phyloP scores from a whole-genome alignment of 169 alveolate species.

The Plasmodium sp. region DNA sequence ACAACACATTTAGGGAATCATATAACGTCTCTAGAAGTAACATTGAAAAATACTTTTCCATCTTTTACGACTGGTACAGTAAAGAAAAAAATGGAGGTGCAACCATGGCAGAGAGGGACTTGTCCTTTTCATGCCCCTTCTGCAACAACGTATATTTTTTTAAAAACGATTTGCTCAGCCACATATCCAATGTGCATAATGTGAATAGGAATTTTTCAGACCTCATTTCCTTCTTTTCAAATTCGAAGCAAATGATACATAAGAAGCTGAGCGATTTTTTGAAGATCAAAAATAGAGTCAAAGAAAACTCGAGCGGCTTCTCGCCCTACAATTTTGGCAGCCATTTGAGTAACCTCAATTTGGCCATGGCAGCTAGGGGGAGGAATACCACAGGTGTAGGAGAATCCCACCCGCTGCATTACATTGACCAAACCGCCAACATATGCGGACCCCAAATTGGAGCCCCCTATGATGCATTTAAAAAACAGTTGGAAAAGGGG shows the following conservation, averaged over 20 bases:
- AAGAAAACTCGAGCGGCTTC: not conserved
- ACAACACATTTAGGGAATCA: conserved; percentile 10
- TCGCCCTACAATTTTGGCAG: not conserved
- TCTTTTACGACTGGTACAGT: conserved; percentile 46
- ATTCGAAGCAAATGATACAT: conserved; percentile 56
- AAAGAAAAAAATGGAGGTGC: not conserved
- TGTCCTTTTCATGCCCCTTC: conserved; percentile 60
- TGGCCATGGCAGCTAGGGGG: not conserved
- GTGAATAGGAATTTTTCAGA: conserved; percentile 40
- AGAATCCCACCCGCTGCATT: not conserved
- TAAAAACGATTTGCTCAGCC: conserved; percentile 68
- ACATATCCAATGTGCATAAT: conserved; percentile 56
- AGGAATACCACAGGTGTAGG: not conserved
- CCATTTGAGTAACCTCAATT: not conserved
- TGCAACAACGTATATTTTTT: conserved; percentile 38
- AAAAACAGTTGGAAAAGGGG: not conserved
- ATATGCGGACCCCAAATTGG: not conserved
- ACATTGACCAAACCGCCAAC: not conserved
- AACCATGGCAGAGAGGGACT: not conserved
- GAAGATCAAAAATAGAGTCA: conserved; percentile 27
- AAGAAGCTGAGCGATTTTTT: conserved; percentile 39
- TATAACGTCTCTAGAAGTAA: conserved; percentile 47
- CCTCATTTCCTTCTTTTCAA: conserved; percentile 42
- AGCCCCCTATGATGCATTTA: not conserved
- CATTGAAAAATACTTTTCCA: conserved; percentile 51